Base-by-base conservation (phyloP, 352 stramenopile genomes). In the Phytopythium oedochilum region DNA sequence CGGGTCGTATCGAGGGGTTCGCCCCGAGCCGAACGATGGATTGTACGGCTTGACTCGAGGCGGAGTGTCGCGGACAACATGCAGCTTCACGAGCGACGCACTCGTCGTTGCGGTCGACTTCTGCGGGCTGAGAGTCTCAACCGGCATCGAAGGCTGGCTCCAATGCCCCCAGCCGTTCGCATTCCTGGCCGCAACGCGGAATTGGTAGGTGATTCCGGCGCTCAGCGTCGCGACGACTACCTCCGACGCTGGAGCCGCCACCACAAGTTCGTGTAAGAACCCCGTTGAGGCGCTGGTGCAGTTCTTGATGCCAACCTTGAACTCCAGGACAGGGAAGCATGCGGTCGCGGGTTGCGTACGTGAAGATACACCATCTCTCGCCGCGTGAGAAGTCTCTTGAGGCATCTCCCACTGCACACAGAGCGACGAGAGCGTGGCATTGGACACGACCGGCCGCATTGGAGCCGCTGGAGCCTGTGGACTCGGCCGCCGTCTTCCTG, bases 161-260 rank as follows among this genome's bases (percentile, higher is more conserved):
- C 85, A 96, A 25, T 75, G 59, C 14, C 85, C 75, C 63, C 72
- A 85, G 31, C 88, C 85, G 18, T 89, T 57, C 9, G 53, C 57
- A 35, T 90, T 96, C 29, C 77, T 64, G 14, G 78, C 86, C 12
- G 86, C 73, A 3, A 96, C 68, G 6, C 82, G 75, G 57, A 96
- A 96, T 61, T 96, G 86, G 67, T 96, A 96, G 48, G 78, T 73
- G 32, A 85, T 73, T 11, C 79, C 81, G n/a, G 78, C 76, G 39
- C 78, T 88, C 5, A 96, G 60, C 40, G 79, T 88, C 4, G 75
- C 75, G 18, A 91, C 59, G 18, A 72, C 62, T 28, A 75, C 62
- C 23, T 60, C 38, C 25, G 22, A 55, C 10, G 48, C 35, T 59
- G 56, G 53, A 51, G 35, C 65, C 10, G 66, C 48, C 2, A 86